Evolutionary conservation across 768 basidiomycete species (phyloP).

Genomic region (Calvatia gigantea): DNA sequence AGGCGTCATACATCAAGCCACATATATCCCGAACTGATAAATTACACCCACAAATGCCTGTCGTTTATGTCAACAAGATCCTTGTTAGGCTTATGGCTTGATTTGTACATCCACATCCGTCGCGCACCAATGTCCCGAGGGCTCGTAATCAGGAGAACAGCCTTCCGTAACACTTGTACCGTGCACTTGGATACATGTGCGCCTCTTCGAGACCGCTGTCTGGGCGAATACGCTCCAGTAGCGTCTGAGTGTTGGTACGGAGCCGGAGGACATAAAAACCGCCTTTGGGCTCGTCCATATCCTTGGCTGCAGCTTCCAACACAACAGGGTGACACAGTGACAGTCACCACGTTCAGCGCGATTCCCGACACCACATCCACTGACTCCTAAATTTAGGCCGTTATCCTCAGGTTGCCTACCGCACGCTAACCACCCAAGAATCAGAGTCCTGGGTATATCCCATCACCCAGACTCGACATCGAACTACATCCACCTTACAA

Average conservation of each 20-base stretch:
- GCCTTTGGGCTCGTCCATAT: neutral
- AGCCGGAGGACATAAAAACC: neutral
- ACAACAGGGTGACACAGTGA: conserved; percentile 7
- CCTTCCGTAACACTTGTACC: neutral
- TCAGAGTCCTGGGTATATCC: neutral
- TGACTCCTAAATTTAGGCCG: neutral
- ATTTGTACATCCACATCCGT: neutral
- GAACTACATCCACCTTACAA: neutral
- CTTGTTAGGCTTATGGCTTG: neutral
- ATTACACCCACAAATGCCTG: neutral
- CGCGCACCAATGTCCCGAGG: neutral
- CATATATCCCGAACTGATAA: neutral
- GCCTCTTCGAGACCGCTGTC: no score
- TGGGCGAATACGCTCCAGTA: neutral
- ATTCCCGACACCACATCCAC: neutral
- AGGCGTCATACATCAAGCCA: conserved; percentile 1
- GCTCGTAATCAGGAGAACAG: neutral
- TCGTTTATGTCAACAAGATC: neutral
- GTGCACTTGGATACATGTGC: neutral
- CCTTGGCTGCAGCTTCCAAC: neutral
- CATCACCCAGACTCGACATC: neutral
- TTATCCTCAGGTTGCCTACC: neutral
- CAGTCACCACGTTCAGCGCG: conserved; percentile 3
- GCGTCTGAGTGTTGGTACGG: neutral
- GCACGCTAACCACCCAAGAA: conserved; percentile 3